These are phyloP conservation scores for Penicillium daleae DNA, from an alignment of 495 filamentous ascomycete species.

Conservation along the genomic window DNA sequence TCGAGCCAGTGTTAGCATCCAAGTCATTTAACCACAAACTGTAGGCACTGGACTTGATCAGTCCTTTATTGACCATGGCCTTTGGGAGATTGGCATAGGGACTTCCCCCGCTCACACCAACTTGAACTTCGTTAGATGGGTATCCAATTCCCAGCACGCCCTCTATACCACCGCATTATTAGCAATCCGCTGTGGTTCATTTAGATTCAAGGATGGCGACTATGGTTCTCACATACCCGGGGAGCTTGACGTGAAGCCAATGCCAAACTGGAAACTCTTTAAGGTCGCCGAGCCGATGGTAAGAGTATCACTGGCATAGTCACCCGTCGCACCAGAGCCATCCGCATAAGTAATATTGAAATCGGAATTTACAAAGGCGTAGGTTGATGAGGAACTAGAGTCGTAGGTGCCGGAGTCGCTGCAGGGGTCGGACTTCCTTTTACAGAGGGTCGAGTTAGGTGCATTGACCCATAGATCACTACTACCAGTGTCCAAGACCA, in stretches of 20 bases:
- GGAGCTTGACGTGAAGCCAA: conserved; percentile 76
- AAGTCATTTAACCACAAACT: conserved; percentile 61
- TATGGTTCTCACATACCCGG: conserved; percentile 30
- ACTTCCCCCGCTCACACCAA: conserved; percentile 57
- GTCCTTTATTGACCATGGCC: conserved; percentile 67
- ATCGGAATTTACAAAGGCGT: conserved; percentile 70
- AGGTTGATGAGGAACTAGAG: conserved; percentile 80
- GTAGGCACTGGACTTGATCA: conserved; percentile 82
- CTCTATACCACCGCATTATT: conserved; percentile 39
- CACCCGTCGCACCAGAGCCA: conserved; percentile 76
- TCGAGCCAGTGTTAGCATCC: conserved; percentile 72
- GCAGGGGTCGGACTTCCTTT: conserved; percentile 50
- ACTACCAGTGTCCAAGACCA: conserved; percentile 83
- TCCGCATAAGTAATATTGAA: conserved; percentile 96
- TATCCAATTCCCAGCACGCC: conserved; percentile 96
- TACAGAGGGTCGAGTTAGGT: conserved; percentile 63
- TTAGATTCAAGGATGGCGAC: too few relatives aligned
- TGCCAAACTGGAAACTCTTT: conserved; percentile 76
- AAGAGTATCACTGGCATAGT: conserved; percentile 83
- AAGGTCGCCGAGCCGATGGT: conserved; percentile 65
- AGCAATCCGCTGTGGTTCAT: conserved; percentile 1
- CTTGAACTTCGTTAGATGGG: conserved; percentile 75
- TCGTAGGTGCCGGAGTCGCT: conserved; percentile 65
- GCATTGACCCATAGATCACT: conserved; percentile 91
- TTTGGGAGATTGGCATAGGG: conserved; percentile 81